Conservation (phyloP, 2,329 filamentous ascomycete genomes). For the Nemania abortiva region DNA sequence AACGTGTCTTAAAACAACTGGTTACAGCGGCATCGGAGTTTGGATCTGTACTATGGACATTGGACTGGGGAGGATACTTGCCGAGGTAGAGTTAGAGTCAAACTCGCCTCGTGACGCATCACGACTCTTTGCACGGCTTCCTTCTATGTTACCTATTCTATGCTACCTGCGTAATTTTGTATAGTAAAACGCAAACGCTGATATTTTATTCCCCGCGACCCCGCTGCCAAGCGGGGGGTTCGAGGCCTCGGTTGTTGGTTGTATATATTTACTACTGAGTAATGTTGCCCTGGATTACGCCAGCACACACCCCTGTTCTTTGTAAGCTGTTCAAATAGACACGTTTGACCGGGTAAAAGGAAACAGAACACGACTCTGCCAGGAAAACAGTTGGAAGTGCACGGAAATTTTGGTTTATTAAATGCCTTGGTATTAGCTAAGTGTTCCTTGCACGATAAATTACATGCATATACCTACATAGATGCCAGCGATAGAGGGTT, state of each 20-base stretch:
- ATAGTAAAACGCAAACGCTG: conserved; percentile 16
- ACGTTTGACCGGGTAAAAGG: conserved; percentile 34
- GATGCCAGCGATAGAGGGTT: background rate
- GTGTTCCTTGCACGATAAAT: background rate
- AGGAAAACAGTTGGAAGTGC: background rate
- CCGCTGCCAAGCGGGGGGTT: background rate
- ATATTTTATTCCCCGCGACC: background rate
- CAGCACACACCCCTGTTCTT: conserved; percentile 11
- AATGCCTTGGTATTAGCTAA: background rate
- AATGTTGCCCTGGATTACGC: background rate
- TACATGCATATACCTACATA: background rate
- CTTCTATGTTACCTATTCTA: background rate
- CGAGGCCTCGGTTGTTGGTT: background rate
- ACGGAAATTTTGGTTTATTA: background rate
- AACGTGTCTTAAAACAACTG: background rate
- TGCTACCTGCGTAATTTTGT: conserved; percentile 32
- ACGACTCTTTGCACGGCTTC: conserved; percentile 36
- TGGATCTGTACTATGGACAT: conserved; percentile 29
- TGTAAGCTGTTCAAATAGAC: conserved; percentile 1
- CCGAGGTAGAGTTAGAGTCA: conserved; percentile 2
- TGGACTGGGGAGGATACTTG: conserved; percentile 7
- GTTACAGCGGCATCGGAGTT: conserved; percentile 32
- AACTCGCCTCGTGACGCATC: conserved; percentile 32
- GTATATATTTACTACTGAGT: background rate
- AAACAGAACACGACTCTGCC: background rate